These are phyloP conservation scores for Bipolaris zeicola DNA, from an alignment of 2,329 filamentous ascomycete species.

Conservation along the genomic window DNA sequence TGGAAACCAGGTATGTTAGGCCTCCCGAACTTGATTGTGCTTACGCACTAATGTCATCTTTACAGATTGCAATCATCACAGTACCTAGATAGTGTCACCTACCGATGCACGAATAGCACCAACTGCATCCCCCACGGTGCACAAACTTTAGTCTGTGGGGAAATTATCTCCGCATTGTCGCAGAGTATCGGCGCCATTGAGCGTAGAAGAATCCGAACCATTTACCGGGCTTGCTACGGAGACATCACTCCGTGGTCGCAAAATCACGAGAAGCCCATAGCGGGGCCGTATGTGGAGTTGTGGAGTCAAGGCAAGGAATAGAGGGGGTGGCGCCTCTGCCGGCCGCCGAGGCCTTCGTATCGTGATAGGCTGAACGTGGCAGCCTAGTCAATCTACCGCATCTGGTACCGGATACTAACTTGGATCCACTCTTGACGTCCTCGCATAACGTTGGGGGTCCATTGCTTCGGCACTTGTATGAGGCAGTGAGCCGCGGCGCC, in stretches of 20 bases:
- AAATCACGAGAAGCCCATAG: slow-evolving; percentile 19
- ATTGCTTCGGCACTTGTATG: slow-evolving; percentile 24
- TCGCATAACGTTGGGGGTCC: slow-evolving; percentile 2
- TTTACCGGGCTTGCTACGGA: slow-evolving; percentile 6
- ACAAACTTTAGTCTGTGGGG: neutral
- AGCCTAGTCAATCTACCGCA: slow-evolving; percentile 9
- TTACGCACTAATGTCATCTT: slow-evolving; percentile 9
- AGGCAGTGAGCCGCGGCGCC: neutral
- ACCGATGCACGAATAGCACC: neutral
- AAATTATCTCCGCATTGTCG: neutral
- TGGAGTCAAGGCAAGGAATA: neutral
- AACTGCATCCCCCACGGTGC: neutral
- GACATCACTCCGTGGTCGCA: slow-evolving; percentile 5
- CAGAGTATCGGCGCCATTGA: neutral
- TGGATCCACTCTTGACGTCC: slow-evolving; percentile 4
- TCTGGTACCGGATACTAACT: slow-evolving; percentile 3
- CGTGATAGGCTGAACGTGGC: slow-evolving; percentile 19
- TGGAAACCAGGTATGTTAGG: slow-evolving; percentile 43
- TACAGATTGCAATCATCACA: slow-evolving; percentile 45
- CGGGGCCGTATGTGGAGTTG: slow-evolving; percentile 28
- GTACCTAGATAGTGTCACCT: slow-evolving; percentile 32
- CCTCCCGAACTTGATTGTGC: neutral
- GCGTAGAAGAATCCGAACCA: slow-evolving; percentile 1
- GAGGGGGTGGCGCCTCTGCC: slow-evolving; percentile 18
- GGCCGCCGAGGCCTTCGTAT: slow-evolving; percentile 22